Conservation (phyloP, 2,329 filamentous ascomycete genomes). For the Hymenoscyphus repandus region DNA sequence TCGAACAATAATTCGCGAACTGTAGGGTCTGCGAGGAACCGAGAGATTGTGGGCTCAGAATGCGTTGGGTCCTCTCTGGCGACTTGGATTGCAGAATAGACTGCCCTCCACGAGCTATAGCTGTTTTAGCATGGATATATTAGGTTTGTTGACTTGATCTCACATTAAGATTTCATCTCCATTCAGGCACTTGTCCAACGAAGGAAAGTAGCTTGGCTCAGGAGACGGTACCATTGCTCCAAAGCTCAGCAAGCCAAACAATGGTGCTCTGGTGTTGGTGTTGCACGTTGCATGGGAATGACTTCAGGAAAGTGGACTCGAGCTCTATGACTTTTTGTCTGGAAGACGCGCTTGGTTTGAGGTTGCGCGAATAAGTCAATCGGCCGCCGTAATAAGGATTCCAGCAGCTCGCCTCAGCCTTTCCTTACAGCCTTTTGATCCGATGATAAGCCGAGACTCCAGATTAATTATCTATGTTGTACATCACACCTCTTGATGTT, state of each 20-base stretch:
- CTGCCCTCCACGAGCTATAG: conserved; percentile 55
- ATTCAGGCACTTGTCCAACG: conserved; percentile 78
- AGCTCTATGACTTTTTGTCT: conserved; percentile 8
- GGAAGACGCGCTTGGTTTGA: conserved; percentile 17
- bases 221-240: conserved; percentile 63
- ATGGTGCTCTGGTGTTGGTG: conserved; percentile 17
- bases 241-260: conserved; percentile 39
- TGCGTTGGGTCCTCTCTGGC: conserved; percentile 51
- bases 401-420: background rate
- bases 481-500: background rate
- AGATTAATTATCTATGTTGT: background rate
- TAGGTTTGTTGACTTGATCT: conserved; percentile 28
- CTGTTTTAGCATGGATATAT: conserved; percentile 6
- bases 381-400: background rate
- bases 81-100: conserved; percentile 52
- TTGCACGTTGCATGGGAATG: conserved; percentile 25
- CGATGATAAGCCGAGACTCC: background rate
- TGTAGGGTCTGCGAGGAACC: conserved; percentile 67
- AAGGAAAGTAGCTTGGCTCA: conserved; percentile 72
- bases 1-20: conserved; percentile 63
- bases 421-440: background rate
- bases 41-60: conserved; percentile 48
- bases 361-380: conserved; percentile 3
- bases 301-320: conserved; percentile 2
- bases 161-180: conserved; percentile 78